These are phyloP conservation scores for Solanum hybrid DNA, from an alignment of 305 asterid species.

Conservation along the genomic window DNA sequence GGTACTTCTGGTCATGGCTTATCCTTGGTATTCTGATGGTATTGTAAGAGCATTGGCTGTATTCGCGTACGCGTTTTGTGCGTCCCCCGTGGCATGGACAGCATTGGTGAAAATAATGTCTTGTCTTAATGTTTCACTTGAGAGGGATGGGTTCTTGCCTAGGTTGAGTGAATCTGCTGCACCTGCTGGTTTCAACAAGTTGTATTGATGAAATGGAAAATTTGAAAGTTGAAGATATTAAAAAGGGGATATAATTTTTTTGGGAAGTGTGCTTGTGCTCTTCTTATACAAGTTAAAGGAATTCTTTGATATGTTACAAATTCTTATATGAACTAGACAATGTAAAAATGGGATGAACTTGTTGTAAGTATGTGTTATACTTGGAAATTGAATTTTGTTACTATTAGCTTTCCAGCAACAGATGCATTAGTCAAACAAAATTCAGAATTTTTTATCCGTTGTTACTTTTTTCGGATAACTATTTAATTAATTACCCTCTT, in stretches of 20 bases:
- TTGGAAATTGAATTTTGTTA: background rate
- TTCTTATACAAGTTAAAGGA: background rate
- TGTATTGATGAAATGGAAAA: slow-evolving; percentile 40
- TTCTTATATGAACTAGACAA: background rate
- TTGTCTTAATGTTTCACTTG: slow-evolving; percentile 48
- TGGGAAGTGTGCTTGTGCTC: background rate
- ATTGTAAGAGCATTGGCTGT: slow-evolving; percentile 65
- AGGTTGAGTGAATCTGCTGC: slow-evolving; percentile 45
- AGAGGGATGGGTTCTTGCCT: slow-evolving; percentile 77
- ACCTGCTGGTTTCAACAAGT: slow-evolving; percentile 55
- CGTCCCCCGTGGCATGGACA: slow-evolving; percentile 49
- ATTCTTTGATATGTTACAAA: background rate
- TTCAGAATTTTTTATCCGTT: background rate
- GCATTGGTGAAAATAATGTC: slow-evolving; percentile 47
- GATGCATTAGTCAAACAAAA: background rate
- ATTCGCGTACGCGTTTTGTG: slow-evolving; percentile 65
- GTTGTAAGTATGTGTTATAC: background rate
- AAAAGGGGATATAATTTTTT: background rate
- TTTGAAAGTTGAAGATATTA: background rate
- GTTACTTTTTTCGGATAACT: background rate
- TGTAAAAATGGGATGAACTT: background rate
- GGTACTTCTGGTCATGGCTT: slow-evolving; percentile 67
- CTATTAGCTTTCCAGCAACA: background rate
- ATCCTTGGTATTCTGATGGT: slow-evolving; percentile 72
- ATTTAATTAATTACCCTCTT: too few species aligned